Base-by-base conservation (phyloP, 2,329 filamentous ascomycete species). In the Ceratocystis papillata region DNA sequence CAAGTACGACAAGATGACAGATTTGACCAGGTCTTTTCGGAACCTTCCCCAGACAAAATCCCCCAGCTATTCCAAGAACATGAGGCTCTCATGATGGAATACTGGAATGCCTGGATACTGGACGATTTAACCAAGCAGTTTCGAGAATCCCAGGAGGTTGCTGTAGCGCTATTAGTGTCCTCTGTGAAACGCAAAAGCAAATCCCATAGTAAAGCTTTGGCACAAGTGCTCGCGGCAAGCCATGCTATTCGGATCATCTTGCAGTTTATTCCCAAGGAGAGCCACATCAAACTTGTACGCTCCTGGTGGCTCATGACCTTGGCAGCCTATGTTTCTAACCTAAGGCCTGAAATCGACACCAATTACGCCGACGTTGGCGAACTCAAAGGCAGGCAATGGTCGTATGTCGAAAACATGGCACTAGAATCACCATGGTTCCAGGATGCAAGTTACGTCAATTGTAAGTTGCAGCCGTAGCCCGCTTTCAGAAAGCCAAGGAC, bases 241-340 rank as follows among this genome's bases (percentile, higher is more conserved):
- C 91, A 99, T 73, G 93, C 94, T 0, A 83, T 96, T 12, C 83
- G 94, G n/a, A 84, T 96, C 28, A 76, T 99, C 4, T 78, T 99
- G 2, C 90, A 94, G 0, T 75, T 90, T 45, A 77, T 96, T 10
- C 90, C 91, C 0, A 75, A 80, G 15, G 83, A 84, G 71, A 87
- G 86, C 71, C 93, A 96, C 70, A 74, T 90, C 59, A 78, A 78
- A 25, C 77, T 99, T 3, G 80, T 97, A 7, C 81, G 88, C 48
- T 86, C 96, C 74, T 97, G 94, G 91, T 96, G 90, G 89, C 77
- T 99, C 4, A 82, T 96, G 53, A 84, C 87, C 0, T 75, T 96
- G 53, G 83, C 85, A 0, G 82, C 92, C 10, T 97, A 94, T 73
- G 83, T 96, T 64, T 77, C 85, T 1, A 87, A 89, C 72, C 77